A percentile compares a stretch with the other conserved stretches of the same genome.
These are phyloP conservation scores for Hypoxylon sp. DNA, from an alignment of 2,329 filamentous ascomycete species.

Conservation along the genomic window DNA sequence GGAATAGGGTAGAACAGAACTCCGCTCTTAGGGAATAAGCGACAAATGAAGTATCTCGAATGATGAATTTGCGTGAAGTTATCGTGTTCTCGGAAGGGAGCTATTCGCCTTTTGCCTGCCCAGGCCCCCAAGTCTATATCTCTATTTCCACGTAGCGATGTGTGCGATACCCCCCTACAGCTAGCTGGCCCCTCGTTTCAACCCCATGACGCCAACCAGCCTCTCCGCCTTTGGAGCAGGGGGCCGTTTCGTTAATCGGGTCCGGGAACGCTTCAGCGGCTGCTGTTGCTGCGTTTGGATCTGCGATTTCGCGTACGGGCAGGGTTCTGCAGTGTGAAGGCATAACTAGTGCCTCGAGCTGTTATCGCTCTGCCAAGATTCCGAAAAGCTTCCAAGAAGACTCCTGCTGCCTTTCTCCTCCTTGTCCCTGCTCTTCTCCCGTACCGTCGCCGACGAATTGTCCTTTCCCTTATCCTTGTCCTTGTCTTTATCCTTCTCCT, in stretches of 20 bases:
- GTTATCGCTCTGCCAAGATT: conserved; percentile 52
- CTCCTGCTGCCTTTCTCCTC: conserved; percentile 50
- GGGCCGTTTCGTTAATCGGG: conserved; percentile 30
- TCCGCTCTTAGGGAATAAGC: conserved; percentile 23
- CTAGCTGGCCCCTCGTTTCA: conserved; percentile 14
- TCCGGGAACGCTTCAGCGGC: conserved; percentile 13
- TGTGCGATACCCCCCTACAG: conserved; percentile 1
- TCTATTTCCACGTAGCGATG: conserved; percentile 20
- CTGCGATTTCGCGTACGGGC: conserved; percentile 22
- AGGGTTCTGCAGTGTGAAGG: conserved; percentile 39
- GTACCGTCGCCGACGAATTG: conserved; percentile 42
- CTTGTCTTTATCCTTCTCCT: conserved; percentile 28
- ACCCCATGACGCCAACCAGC: conserved; percentile 16
- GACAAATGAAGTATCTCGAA: conserved; percentile 7
- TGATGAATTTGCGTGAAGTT: conserved; percentile 10
- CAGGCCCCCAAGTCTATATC: conserved; percentile 23
- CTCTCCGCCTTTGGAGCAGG: conserved; percentile 16
- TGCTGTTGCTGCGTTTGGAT: conserved; percentile 19
- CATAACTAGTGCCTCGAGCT: conserved; percentile 55
- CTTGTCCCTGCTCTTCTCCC: conserved; percentile 53
- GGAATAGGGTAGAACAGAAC: conserved; percentile 18
- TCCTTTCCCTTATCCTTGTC: conserved; percentile 43
- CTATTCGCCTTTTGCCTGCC: not conserved
- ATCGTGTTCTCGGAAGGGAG: conserved; percentile 14
- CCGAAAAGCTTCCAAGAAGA: conserved; percentile 51